Evolutionary conservation across 768 basidiomycete species (phyloP), one percentile per base, ranked within the genome.

Genomic region (Cystofilobasidium bisporidii): DNA sequence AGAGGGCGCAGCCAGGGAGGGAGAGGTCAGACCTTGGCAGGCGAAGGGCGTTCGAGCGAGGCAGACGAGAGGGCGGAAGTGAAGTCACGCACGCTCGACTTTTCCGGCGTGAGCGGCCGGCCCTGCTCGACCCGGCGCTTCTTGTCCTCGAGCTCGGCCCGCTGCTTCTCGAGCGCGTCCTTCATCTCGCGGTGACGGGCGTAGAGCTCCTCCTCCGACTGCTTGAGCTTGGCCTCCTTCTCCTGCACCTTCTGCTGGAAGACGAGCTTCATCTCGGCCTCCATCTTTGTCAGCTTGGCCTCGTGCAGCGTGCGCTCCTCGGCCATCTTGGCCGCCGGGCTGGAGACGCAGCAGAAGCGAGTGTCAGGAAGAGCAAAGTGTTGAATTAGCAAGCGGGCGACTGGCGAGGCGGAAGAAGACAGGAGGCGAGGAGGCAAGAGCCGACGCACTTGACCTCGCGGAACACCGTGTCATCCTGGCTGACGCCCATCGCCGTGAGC

Each of bases 201-300:
- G 76, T 99, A 99, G 22, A 99, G 84, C 81, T 98, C 96, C 80
- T 98, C 96, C 79, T 99, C 96, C 63, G 88, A 91, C 79, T 98
- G 96, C 81, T 97, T 97, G 77, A 99, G 83, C 80, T 98, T 98
- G 71, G 91, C 85, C 77, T 99, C 96, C 82, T 99, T 98, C 78
- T 99, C 96, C 77, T 92, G 91, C 64, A 99, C 96, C 79, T 99
- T 99, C 80, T 98, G 96, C 77, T 93, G 92, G 91, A 99, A 99
- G 73, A 99, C 96, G 90, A 94, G 91, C 85, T 97, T 98, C 96
- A 99, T 99, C 83, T 98, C 96, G 65, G 92, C 89, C 81, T 99
- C 96, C 76, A 77, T 77, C 86, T 99, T 99, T 65, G 76, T 73
- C 18, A 78, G 71, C 67, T 78, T 78, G 43, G 71, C 74, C 80